Conservation (phyloP, 805 yeast genomes). For the Kluyveromyces aestuarii region DNA sequence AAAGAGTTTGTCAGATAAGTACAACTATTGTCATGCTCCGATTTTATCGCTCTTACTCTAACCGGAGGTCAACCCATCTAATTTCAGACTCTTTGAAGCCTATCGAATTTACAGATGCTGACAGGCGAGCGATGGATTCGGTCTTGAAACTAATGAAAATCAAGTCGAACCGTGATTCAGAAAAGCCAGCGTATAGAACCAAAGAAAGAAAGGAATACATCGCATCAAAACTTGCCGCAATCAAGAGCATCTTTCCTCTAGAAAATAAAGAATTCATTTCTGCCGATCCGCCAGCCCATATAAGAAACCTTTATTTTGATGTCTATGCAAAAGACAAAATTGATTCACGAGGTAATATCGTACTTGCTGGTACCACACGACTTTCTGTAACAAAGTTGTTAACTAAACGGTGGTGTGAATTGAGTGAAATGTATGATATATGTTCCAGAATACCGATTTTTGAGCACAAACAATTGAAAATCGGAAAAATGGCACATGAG, state of each 20-base stretch:
- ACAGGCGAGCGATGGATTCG: not conserved
- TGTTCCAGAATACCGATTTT: constrained; percentile 35
- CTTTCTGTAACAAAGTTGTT: constrained; percentile 47
- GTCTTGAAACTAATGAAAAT: not conserved
- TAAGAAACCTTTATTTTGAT: constrained; percentile 14
- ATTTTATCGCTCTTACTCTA: not conserved
- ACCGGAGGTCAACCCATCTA: not conserved
- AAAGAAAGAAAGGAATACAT: constrained; percentile 11
- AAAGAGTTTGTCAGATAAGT: too few relatives aligned
- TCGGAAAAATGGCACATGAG: constrained; percentile 42
- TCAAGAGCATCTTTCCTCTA: constrained; percentile 12
- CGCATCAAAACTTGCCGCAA: constrained; percentile 11
- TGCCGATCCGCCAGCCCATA: constrained; percentile 10
- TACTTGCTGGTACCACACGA: constrained; percentile 9
- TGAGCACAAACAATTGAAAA: constrained; percentile 33
- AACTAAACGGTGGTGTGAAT: constrained; percentile 61
- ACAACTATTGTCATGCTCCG: not conserved
- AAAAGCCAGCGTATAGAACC: not conserved
- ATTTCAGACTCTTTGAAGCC: not conserved
- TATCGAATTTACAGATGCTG: not conserved
- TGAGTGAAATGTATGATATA: constrained; percentile 42
- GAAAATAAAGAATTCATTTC: constrained; percentile 9
- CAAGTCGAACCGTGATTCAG: not conserved
- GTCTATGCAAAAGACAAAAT: constrained; percentile 6
- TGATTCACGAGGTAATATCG: constrained; percentile 5